phyloP scores from a whole-genome alignment of 495 filamentous ascomycete species.

The Aspergillus asperescens region DNA sequence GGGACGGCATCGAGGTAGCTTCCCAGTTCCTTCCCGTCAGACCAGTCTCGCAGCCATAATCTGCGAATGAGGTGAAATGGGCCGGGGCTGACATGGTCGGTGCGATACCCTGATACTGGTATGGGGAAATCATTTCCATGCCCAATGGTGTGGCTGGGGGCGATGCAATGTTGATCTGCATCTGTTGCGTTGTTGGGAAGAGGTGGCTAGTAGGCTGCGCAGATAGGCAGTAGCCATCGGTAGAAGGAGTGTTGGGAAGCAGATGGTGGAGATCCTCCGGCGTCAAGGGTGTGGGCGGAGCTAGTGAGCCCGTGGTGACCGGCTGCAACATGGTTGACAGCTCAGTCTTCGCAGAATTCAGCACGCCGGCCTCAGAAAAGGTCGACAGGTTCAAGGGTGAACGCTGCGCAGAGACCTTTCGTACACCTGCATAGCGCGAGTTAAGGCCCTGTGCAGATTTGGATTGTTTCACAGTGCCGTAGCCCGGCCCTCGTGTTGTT shows the following conservation, averaged over 20 bases:
- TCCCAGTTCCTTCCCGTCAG: slow-evolving; percentile 42
- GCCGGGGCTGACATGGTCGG: slow-evolving; percentile 45
- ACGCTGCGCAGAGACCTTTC: slow-evolving; percentile 47
- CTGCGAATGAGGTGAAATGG: slow-evolving; percentile 40
- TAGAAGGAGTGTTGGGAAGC: slow-evolving; percentile 35
- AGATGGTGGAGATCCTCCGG: slow-evolving; percentile 43
- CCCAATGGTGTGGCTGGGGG: slow-evolving; percentile 43
- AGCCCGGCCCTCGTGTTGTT: slow-evolving; percentile 33
- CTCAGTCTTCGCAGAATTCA: slow-evolving; percentile 38
- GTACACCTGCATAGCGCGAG: slow-evolving; percentile 46
- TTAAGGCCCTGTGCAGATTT: slow-evolving; percentile 49
- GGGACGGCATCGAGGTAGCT: slow-evolving; percentile 37
- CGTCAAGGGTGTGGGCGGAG: slow-evolving; percentile 45
- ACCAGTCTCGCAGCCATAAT: slow-evolving; percentile 30
- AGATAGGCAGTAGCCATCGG: slow-evolving; percentile 39
- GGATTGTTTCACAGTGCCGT: slow-evolving; percentile 46
- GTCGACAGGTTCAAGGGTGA: slow-evolving; percentile 50
- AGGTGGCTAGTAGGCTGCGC: slow-evolving; percentile 35
- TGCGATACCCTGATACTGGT: slow-evolving; percentile 35
- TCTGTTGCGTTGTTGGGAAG: slow-evolving; percentile 40
- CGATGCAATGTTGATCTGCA: slow-evolving; percentile 45
- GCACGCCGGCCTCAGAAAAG: slow-evolving; percentile 41
- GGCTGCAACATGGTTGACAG: slow-evolving; percentile 34
- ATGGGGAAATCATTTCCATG: slow-evolving; percentile 35
- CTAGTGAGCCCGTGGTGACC: slow-evolving; percentile 35